Evolutionary conservation across 2,329 filamentous ascomycete genomes (phyloP).

Genomic region (Epichloe scottii): DNA sequence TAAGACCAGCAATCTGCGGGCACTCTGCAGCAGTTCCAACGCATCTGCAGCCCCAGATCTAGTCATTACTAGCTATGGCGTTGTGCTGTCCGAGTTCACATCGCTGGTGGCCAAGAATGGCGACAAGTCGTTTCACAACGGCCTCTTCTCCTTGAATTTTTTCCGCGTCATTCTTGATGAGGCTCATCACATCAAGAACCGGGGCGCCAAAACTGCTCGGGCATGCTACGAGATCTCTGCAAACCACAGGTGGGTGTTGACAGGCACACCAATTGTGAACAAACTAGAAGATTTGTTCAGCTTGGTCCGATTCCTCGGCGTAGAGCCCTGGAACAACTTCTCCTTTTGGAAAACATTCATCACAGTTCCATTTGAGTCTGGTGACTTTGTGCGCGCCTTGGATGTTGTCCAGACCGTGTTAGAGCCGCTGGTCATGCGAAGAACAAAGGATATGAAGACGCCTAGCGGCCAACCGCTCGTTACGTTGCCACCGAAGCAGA

Average conservation of each 20-base stretch:
- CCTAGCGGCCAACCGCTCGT: slow-evolving; percentile 68
- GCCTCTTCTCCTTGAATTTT: slow-evolving; percentile 86
- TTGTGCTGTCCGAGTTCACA: slow-evolving; percentile 74
- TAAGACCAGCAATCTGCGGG: slow-evolving; percentile 65
- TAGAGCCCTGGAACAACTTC: slow-evolving; percentile 98
- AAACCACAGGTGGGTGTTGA: slow-evolving; percentile 82
- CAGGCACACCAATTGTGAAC: slow-evolving; percentile 94
- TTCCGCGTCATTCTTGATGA: slow-evolving; percentile 94
- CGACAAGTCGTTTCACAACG: slow-evolving; percentile 52
- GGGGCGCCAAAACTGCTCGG: slow-evolving; percentile 83
- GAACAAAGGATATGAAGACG: slow-evolving; percentile 97
- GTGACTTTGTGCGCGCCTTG: slow-evolving; percentile 82
- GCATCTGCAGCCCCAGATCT: slow-evolving; percentile 68
- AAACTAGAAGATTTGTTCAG: slow-evolving; percentile 90
- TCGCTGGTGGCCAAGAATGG: slow-evolving; percentile 55
- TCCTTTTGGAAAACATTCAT: slow-evolving; percentile 99
- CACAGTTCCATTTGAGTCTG: slow-evolving; percentile 90
- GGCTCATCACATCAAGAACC: slow-evolving; percentile 83
- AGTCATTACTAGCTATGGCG: slow-evolving; percentile 89
- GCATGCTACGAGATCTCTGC: slow-evolving; percentile 86
- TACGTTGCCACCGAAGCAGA: slow-evolving; percentile 63
- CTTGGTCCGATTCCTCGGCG: slow-evolving; percentile 78
- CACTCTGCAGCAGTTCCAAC: slow-evolving; percentile 65
- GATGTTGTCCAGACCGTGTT: slow-evolving; percentile 96
- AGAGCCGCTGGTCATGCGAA: slow-evolving; percentile 85